phyloP scores from a whole-genome alignment of 768 basidiomycete species.

The Coprinopsis sp. region DNA sequence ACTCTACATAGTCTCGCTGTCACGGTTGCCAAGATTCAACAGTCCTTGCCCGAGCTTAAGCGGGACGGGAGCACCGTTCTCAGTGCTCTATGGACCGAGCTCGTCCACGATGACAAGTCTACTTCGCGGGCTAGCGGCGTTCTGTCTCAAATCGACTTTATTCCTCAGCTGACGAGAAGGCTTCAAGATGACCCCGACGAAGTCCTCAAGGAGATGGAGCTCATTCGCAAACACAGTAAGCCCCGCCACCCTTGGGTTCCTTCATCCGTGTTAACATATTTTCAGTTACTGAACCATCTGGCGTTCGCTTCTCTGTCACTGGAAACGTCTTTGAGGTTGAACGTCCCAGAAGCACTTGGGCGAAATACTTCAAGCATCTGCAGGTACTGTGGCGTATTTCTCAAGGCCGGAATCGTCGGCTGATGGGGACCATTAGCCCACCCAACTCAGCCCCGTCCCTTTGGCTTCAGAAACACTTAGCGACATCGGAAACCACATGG shows the following conservation, averaged over 20 bases:
- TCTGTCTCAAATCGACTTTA: constrained; percentile 71
- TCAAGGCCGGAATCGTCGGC: neutral
- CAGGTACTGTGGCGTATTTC: neutral
- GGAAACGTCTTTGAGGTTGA: constrained; percentile 73
- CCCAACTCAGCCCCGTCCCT: constrained; percentile 60
- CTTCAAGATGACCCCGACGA: constrained; percentile 69
- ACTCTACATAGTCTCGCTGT: constrained; percentile 61
- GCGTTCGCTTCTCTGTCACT: constrained; percentile 84
- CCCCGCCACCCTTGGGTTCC: constrained; percentile 7
- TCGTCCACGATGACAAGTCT: constrained; percentile 65
- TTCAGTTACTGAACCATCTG: constrained; percentile 77
- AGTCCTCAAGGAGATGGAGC: constrained; percentile 71
- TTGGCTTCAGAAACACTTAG: constrained; percentile 67
- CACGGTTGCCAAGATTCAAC: constrained; percentile 81
- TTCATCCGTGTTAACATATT: neutral
- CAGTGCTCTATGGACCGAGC: constrained; percentile 59
- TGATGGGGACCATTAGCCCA: constrained; percentile 32
- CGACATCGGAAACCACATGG: constrained; percentile 66
- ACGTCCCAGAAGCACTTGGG: constrained; percentile 72
- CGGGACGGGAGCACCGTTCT: constrained; percentile 82
- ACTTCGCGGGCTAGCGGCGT: constrained; percentile 65
- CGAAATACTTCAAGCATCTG: constrained; percentile 56
- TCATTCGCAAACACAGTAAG: constrained; percentile 65
- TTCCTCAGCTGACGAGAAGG: constrained; percentile 66
- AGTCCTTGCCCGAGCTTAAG: constrained; percentile 87